Conservation (phyloP, 1,284 basidiomycete species). For the Leccinum colubrinum region DNA sequence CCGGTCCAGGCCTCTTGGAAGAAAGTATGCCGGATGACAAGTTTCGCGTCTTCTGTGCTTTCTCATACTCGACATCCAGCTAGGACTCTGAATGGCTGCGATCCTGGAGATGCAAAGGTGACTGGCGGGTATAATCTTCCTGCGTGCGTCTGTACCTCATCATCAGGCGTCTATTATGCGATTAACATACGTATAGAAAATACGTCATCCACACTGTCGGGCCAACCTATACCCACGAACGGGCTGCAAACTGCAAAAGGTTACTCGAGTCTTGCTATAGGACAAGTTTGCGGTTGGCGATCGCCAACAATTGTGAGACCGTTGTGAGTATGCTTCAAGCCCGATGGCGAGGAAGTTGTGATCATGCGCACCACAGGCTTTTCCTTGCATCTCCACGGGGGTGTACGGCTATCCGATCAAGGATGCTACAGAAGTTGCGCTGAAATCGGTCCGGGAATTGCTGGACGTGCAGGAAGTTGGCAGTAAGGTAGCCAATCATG, state of each 20-base stretch:
- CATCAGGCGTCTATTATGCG: not conserved
- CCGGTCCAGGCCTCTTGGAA: constrained; percentile 60
- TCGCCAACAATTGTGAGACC: constrained; percentile 57
- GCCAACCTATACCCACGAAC: constrained; percentile 64
- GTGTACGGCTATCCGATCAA: constrained; percentile 76
- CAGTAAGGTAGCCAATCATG: constrained; percentile 38
- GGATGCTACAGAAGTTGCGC: constrained; percentile 69
- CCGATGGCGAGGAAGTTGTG: not conserved
- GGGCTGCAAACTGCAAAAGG: constrained; percentile 46
- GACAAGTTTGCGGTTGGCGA: constrained; percentile 62
- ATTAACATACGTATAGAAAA: constrained; percentile 37
- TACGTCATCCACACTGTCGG: constrained; percentile 92
- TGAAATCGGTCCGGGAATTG: constrained; percentile 57
- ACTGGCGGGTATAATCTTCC: constrained; percentile 74
- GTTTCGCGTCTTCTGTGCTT: not conserved
- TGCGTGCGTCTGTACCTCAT: constrained; percentile 45
- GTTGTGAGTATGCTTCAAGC: constrained; percentile 47
- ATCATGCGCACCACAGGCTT: constrained; percentile 49
- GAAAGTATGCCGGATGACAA: constrained; percentile 13
- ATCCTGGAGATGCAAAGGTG: constrained; percentile 83
- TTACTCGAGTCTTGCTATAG: constrained; percentile 75
- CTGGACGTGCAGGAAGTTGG: constrained; percentile 54
- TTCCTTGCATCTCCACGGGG: constrained; percentile 80
- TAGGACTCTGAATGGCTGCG: constrained; percentile 68
- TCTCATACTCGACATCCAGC: constrained; percentile 39